Conservation (phyloP, 768 basidiomycete genomes). For the Pleurotus cornucopiae region DNA sequence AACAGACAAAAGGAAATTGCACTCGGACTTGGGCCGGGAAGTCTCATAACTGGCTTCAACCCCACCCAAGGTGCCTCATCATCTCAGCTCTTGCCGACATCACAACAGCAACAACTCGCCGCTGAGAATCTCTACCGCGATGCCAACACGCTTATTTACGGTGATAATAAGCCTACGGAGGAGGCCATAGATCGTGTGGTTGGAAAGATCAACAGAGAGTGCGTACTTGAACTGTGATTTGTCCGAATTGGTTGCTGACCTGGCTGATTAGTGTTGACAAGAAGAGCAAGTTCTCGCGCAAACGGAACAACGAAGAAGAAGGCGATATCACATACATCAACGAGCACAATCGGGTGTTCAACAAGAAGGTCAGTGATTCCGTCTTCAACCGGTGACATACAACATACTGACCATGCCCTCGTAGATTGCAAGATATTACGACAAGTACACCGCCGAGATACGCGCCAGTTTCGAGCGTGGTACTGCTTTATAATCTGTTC, state of each 20-base stretch:
- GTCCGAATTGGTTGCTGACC: conserved; percentile 8
- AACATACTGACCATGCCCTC: neutral
- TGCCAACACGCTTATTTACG: conserved; percentile 89
- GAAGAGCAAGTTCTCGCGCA: conserved; percentile 85
- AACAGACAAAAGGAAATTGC: conserved; percentile 87
- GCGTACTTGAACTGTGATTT: conserved; percentile 22
- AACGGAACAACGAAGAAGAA: conserved; percentile 85
- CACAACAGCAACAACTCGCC: conserved; percentile 62
- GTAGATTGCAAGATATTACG: conserved; percentile 91
- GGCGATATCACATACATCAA: conserved; percentile 99
- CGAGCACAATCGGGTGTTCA: conserved; percentile 95
- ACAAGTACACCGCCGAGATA: conserved; percentile 96
- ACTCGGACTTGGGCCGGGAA: conserved; percentile 66
- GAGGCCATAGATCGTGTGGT: conserved; percentile 94
- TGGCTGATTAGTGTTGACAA: conserved; percentile 67
- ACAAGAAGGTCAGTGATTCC: conserved; percentile 72
- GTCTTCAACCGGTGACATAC: neutral
- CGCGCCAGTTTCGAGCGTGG: conserved; percentile 97
- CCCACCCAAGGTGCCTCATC: conserved; percentile 37
- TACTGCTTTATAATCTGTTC: conserved; percentile 66
- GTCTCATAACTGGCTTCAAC: conserved; percentile 40
- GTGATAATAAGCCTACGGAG: conserved; percentile 91
- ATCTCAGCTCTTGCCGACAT: conserved; percentile 45
- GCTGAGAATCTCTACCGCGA: conserved; percentile 88
- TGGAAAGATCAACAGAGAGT: conserved; percentile 91